A percentile compares a stretch with the other conserved stretches of the same genome.
Evolutionary conservation across 2,329 filamentous ascomycete genomes (phyloP).

Genomic region (Colletotrichum kahawae): DNA sequence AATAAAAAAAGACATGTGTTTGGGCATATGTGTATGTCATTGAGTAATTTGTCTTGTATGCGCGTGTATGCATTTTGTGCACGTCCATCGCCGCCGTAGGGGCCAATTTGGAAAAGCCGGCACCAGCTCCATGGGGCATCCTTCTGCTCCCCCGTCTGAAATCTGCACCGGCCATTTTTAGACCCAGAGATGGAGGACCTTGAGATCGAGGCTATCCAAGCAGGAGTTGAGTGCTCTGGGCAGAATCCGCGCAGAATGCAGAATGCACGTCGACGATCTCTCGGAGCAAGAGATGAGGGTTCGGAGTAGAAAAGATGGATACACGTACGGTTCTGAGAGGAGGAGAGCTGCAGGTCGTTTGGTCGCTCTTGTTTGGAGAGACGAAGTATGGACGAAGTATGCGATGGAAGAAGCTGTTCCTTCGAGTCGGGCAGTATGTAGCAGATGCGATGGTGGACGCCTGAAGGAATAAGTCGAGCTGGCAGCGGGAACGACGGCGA

Average conservation of each 20-base stretch:
- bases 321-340: background rate
- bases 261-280: background rate
- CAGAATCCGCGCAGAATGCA: background rate
- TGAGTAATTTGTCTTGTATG: background rate
- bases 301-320: background rate
- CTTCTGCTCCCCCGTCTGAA: background rate
- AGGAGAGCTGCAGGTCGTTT: background rate
- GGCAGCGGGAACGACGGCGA: constrained; percentile 10
- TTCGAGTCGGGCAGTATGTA: background rate
- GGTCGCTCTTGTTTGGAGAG: background rate
- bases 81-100: background rate
- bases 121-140: background rate
- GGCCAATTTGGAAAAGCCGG: background rate
- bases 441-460: background rate
- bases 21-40: background rate
- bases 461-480: background rate
- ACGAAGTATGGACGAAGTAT: background rate
- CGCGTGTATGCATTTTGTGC: background rate
- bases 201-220: background rate
- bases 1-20: background rate
- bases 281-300: background rate
- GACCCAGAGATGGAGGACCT: background rate
- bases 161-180: background rate
- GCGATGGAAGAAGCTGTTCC: background rate
- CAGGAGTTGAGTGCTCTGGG: background rate